A percentile compares a stretch with the other conserved stretches of the same genome.
phyloP scores from a whole-genome alignment of 192 early-diverging fungal species.

The Coemansia sp. region DNA sequence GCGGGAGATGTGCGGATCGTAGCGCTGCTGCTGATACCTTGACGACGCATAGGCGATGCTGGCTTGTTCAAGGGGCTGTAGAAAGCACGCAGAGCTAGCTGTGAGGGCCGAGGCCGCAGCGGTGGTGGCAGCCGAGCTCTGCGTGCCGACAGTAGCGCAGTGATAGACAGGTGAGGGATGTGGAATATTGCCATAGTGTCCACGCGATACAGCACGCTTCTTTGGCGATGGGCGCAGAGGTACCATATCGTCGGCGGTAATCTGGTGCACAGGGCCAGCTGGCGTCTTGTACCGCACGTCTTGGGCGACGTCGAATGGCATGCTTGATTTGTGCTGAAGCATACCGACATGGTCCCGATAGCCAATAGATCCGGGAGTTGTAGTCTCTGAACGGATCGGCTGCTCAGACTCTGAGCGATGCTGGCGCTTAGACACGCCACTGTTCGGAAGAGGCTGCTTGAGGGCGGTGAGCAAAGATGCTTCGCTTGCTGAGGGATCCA shows the following conservation, averaged over 20 bases:
- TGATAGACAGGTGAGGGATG: slow-evolving; percentile 52
- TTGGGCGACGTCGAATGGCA: background rate
- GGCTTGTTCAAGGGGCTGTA: slow-evolving; percentile 44
- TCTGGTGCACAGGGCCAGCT: slow-evolving; percentile 32
- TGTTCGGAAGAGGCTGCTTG: background rate
- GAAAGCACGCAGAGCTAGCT: slow-evolving; percentile 37
- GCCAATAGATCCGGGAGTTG: slow-evolving; percentile 10
- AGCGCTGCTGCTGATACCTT: slow-evolving; percentile 52
- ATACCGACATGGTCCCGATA: background rate
- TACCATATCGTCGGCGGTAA: slow-evolving; percentile 33
- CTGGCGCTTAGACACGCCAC: slow-evolving; percentile 8
- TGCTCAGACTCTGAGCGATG: background rate
- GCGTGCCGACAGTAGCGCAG: slow-evolving; percentile 2
- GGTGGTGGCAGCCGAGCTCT: slow-evolving; percentile 13
- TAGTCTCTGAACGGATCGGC: background rate
- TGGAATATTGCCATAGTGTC: slow-evolving; percentile 43
- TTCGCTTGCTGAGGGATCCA: background rate
- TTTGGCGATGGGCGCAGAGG: slow-evolving; percentile 47
- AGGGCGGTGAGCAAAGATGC: slow-evolving; percentile 2
- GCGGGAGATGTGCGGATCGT: slow-evolving; percentile 29
- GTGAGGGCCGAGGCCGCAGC: slow-evolving; percentile 19
- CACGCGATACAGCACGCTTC: slow-evolving; percentile 53
- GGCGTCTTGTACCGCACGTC: slow-evolving; percentile 23
- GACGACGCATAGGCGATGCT: slow-evolving; percentile 35
- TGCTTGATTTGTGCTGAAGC: background rate